phyloP scores from a whole-genome alignment of 164 flowering plant species.

The Liriodendron chinense region DNA sequence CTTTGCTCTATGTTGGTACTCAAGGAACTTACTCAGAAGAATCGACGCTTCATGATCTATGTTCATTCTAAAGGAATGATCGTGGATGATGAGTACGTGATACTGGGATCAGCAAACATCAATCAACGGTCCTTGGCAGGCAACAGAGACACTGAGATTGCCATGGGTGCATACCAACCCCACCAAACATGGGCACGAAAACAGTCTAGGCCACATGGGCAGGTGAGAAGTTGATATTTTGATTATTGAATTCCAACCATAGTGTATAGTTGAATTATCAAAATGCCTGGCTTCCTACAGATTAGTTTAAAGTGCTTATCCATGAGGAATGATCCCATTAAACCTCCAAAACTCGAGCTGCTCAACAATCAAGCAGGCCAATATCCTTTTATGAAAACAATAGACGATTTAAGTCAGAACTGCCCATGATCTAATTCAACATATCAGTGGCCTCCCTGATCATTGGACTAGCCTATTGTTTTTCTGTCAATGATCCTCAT shows the following conservation, averaged over 20 bases:
- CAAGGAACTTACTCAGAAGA: constrained; percentile 57
- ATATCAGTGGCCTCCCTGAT: too few species aligned
- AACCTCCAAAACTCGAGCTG: too few species aligned
- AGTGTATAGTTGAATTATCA: background rate
- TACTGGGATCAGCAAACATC: constrained; percentile 80
- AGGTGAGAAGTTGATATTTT: constrained; percentile 34
- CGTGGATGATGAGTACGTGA: constrained; percentile 84
- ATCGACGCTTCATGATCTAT: constrained; percentile 89
- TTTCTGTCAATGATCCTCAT: too few species aligned
- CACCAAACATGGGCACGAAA: constrained; percentile 82
- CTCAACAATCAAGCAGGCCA: too few species aligned
- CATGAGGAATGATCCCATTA: too few species aligned
- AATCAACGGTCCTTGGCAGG: constrained; percentile 97
- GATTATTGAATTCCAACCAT: background rate
- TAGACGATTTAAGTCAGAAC: too few species aligned
- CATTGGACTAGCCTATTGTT: too few species aligned
- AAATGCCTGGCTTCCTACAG: too few species aligned
- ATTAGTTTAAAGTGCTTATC: background rate
- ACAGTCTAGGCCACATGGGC: constrained; percentile 54
- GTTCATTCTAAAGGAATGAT: constrained; percentile 99
- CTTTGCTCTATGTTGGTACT: background rate
- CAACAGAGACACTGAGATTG: constrained; percentile 89
- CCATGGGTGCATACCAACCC: constrained; percentile 95
- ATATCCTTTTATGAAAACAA: too few species aligned
- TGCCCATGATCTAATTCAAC: too few species aligned